Conservation (phyloP, 2,329 filamentous ascomycete species). For the Xylaria sp. region DNA sequence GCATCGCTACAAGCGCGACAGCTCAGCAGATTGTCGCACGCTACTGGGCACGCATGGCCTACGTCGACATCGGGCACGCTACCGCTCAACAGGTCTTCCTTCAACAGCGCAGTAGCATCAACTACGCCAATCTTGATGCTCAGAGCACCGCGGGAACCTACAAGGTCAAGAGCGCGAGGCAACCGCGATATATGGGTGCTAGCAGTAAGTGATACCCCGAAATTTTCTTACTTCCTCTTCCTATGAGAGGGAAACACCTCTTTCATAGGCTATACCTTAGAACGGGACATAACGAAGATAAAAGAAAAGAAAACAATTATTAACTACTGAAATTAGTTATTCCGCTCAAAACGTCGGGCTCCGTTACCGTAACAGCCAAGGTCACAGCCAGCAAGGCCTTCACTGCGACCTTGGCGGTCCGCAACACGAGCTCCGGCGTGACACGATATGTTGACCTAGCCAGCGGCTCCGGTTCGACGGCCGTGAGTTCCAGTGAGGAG, state of each 20-base stretch:
- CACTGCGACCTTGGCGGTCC: slow-evolving; percentile 55
- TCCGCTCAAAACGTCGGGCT: slow-evolving; percentile 28
- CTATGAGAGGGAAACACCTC: background rate
- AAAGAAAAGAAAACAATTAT: background rate
- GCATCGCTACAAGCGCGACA: slow-evolving; percentile 50
- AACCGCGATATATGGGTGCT: slow-evolving; percentile 61
- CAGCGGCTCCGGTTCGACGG: slow-evolving; percentile 50
- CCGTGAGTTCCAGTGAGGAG: slow-evolving; percentile 54
- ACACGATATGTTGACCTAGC: slow-evolving; percentile 53
- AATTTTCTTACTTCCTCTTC: background rate
- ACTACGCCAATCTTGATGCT: slow-evolving; percentile 56
- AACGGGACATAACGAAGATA: background rate
- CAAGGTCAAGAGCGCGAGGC: slow-evolving; percentile 54
- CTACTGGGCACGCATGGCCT: slow-evolving; percentile 65
- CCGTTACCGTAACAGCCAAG: slow-evolving; percentile 55
- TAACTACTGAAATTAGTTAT: slow-evolving; percentile 20
- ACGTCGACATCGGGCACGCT: slow-evolving; percentile 60
- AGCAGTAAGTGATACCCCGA: slow-evolving; percentile 48
- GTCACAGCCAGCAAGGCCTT: slow-evolving; percentile 49
- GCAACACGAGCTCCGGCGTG: slow-evolving; percentile 42
- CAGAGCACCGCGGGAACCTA: slow-evolving; percentile 51
- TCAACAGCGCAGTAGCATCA: slow-evolving; percentile 49
- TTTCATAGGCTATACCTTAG: background rate
- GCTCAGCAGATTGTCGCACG: slow-evolving; percentile 56
- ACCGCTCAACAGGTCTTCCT: slow-evolving; percentile 54